phyloP scores from a whole-genome alignment of 2,329 filamentous ascomycete genomes.

The Raffaelea arxii region DNA sequence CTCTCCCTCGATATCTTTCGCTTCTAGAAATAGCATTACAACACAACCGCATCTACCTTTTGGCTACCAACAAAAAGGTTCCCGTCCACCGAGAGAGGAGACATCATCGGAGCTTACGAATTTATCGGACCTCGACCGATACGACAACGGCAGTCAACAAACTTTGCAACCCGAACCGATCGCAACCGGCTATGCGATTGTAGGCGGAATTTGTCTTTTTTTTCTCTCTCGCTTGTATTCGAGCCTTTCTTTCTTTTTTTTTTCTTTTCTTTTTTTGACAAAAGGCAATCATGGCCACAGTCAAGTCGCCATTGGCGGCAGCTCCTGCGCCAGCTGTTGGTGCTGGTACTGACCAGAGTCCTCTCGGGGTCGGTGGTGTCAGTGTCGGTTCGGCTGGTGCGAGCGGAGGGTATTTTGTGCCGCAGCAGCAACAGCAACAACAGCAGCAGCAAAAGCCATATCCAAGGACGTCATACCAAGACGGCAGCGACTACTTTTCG shows the following conservation, averaged over 20 bases:
- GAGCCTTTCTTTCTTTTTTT: background rate
- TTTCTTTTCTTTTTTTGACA: background rate
- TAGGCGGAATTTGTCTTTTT: too few species aligned
- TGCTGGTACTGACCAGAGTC: background rate
- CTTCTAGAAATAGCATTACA: too few species aligned
- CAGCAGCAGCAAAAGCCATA: background rate
- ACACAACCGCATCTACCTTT: too few species aligned
- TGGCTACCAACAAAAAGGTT: too few species aligned
- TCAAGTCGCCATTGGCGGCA: background rate
- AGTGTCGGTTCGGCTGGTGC: background rate
- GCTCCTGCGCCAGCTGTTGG: background rate
- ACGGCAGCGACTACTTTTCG: background rate
- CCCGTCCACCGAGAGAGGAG: too few species aligned
- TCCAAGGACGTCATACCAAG: background rate
- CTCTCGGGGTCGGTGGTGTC: background rate
- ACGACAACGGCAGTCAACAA: too few species aligned
- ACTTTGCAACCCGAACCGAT: too few species aligned
- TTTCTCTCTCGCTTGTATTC: too few species aligned
- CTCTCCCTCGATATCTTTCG: too few species aligned
- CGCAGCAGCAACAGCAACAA: background rate
- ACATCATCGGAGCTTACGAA: too few species aligned
- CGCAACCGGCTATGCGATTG: too few species aligned
- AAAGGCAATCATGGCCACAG: background rate
- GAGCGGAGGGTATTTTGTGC: background rate
- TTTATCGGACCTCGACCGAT: too few species aligned